Evolutionary conservation across 2,329 filamentous ascomycete species (phyloP).

Genomic region (Hirsutella minnesotensis): DNA sequence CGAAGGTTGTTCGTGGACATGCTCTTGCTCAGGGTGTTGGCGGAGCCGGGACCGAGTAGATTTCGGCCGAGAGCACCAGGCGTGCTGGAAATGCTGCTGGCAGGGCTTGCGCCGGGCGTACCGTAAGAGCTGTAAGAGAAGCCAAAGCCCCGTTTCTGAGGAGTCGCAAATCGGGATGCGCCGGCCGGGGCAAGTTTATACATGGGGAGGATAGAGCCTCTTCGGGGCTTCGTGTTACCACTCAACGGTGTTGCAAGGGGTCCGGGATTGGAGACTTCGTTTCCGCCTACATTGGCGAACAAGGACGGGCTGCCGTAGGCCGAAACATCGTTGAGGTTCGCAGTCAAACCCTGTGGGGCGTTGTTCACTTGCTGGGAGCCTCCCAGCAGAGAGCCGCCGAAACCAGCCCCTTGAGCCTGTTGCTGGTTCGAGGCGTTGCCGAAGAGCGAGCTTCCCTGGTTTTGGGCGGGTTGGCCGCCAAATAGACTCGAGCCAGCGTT

Average conservation of each 20-base stretch:
- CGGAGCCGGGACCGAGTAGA: conserved; percentile 52
- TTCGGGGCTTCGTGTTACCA: conserved; percentile 61
- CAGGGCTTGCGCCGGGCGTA: conserved; percentile 59
- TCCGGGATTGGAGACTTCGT: conserved; percentile 60
- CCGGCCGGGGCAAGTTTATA: conserved; percentile 79
- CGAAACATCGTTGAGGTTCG: conserved; percentile 71
- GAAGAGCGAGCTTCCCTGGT: conserved; percentile 31
- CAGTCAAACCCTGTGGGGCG: conserved; percentile 57
- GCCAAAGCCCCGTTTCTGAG: conserved; percentile 77
- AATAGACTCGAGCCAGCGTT: conserved; percentile 41
- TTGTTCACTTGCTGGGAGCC: conserved; percentile 33
- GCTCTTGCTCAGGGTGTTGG: conserved; percentile 70
- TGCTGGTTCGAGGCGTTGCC: conserved; percentile 34
- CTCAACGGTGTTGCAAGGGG: conserved; percentile 85
- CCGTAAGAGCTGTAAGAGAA: conserved; percentile 91
- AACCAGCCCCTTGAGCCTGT: conserved; percentile 30
- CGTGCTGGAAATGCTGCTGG: conserved; percentile 52
- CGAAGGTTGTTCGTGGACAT: conserved; percentile 79
- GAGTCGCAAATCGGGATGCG: conserved; percentile 68
- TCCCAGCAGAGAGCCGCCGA: conserved; percentile 48
- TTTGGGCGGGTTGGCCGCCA: conserved; percentile 33
- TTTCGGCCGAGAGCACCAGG: conserved; percentile 57
- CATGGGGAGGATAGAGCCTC: conserved; percentile 69
- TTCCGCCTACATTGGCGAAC: conserved; percentile 60
- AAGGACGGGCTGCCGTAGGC: conserved; percentile 85